Base-by-base conservation (phyloP, 2,329 filamentous ascomycete genomes). In the Xylariaceae sp. region DNA sequence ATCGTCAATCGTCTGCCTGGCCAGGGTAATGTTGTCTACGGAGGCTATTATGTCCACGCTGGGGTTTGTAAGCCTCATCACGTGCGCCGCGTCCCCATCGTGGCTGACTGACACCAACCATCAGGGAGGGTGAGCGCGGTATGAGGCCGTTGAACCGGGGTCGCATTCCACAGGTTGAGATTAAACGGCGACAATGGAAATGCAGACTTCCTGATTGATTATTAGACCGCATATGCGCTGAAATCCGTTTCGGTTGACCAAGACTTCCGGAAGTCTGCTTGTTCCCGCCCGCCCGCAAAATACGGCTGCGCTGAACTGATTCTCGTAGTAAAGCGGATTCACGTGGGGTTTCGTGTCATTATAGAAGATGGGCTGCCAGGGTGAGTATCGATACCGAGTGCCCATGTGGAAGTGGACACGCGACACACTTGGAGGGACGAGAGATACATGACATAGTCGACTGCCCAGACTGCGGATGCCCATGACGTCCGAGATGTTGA, bases 401-500 rank as follows among this genome's bases (percentile, higher is more conserved):
- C 51, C 51, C 51, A 53, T 53, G 30, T 53, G 51, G 44, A 53
- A 53, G 41, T 53, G 44, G 3, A 53, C 51, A 7, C 51, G 51
- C 11, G 46, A 32, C 5, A 32, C 5, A 53, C 51, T 30, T 53
- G 42, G 32, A 53, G 51, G 2, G 32, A 19, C 6, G 51, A 53
- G 6, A 53, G 51, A 27, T 53, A 53, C 11, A 53, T 27, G 26
- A 47, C 39, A 29, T 53, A 53, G 44, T 53, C 35, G 7, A 53
- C 51, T 30, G 51, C 51, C 51, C 51, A 53, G 30, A 53, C 51
- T 2, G 51, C 51, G 5, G 51, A 41, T 5, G 51, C 51, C 19
- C 51, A 53, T 53, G 44, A 53, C 51, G 30, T 53, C 51, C 34
- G 51, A 53, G 44, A 53, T 53, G 44, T 53, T 47, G 37, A 53